These are phyloP conservation scores for Tricholoma sp. DNA, from an alignment of 768 basidiomycete genomes.

Conservation along the genomic window DNA sequence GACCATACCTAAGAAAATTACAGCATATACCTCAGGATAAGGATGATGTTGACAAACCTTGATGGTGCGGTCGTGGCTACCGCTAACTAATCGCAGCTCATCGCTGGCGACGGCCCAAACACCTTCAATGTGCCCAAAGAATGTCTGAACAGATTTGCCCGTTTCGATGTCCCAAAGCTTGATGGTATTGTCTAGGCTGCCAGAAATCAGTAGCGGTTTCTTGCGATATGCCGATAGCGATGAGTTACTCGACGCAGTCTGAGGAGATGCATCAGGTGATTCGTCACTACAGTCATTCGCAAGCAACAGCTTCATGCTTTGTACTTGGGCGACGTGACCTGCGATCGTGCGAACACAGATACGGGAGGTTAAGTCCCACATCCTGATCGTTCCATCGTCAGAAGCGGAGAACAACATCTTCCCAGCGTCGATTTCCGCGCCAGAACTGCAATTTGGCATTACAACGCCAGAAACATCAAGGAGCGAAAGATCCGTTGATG, in stretches of 20 bases:
- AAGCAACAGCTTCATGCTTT: conserved; percentile 78
- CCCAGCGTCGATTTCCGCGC: conserved; percentile 63
- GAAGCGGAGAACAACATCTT: conserved; percentile 98
- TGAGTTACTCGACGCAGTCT: not conserved
- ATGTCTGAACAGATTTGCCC: conserved; percentile 69
- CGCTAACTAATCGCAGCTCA: conserved; percentile 86
- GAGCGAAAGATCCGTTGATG: conserved; percentile 25
- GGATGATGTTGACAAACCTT: conserved; percentile 53
- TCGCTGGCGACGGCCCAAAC: conserved; percentile 96
- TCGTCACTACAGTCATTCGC: conserved; percentile 50
- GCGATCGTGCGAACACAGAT: conserved; percentile 79
- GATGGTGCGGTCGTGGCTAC: conserved; percentile 94
- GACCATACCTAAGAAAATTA: conserved; percentile 78
- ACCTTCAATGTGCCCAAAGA: conserved; percentile 98
- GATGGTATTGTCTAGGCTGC: conserved; percentile 92
- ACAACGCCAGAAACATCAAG: conserved; percentile 31
- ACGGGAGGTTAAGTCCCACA: conserved; percentile 86
- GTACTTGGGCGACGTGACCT: conserved; percentile 94
- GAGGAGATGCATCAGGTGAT: not conserved
- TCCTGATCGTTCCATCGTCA: conserved; percentile 87
- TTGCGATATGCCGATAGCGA: conserved; percentile 23
- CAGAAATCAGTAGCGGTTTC: conserved; percentile 79
- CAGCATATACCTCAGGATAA: not conserved
- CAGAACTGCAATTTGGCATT: conserved; percentile 21
- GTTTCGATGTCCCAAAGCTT: conserved; percentile 94